These are phyloP conservation scores for Centaurea solstitialis DNA, from an alignment of 129 eudicot genomes.

Conservation along the genomic window DNA sequence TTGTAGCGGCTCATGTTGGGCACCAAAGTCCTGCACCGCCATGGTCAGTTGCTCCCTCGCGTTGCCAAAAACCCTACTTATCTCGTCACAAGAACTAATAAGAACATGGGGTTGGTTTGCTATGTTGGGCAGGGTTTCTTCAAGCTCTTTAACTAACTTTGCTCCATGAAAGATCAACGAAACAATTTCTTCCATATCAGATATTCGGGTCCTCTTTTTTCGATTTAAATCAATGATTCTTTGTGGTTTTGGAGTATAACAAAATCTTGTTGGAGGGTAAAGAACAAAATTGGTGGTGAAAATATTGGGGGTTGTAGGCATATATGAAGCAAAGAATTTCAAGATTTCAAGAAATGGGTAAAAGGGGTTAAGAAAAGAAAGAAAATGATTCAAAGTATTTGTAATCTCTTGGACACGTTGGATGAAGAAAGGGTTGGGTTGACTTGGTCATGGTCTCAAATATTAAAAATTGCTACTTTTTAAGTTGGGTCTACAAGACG, in stretches of 20 bases:
- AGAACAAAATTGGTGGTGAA: slow-evolving; percentile 7
- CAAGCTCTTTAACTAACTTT: slow-evolving; percentile 59
- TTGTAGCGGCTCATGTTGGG: slow-evolving; percentile 13
- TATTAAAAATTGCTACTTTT: slow-evolving; percentile 4
- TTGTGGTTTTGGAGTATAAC: background rate
- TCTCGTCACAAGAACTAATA: slow-evolving; percentile 51
- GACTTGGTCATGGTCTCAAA: slow-evolving; percentile 59
- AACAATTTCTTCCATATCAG: slow-evolving; percentile 55
- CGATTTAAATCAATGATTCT: background rate
- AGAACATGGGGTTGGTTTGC: slow-evolving; percentile 54
- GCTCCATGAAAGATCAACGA: slow-evolving; percentile 52
- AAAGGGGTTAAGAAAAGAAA: slow-evolving; percentile 43
- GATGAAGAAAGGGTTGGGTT: slow-evolving; percentile 15
- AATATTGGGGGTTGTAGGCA: background rate
- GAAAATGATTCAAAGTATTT: slow-evolving; percentile 59
- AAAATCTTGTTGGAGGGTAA: slow-evolving; percentile 18
- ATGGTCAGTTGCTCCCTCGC: slow-evolving; percentile 43
- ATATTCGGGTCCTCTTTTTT: background rate
- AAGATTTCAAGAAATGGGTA: slow-evolving; percentile 28
- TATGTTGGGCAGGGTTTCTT: slow-evolving; percentile 48
- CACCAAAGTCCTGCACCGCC: slow-evolving; percentile 29
- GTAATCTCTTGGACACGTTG: slow-evolving; percentile 46
- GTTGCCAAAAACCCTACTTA: slow-evolving; percentile 45
- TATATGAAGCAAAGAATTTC: slow-evolving; percentile 20
- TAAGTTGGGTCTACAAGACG: slow-evolving; percentile 51